Conservation (phyloP, 495 filamentous ascomycete species). For the Aspergillus olivimuriae region DNA sequence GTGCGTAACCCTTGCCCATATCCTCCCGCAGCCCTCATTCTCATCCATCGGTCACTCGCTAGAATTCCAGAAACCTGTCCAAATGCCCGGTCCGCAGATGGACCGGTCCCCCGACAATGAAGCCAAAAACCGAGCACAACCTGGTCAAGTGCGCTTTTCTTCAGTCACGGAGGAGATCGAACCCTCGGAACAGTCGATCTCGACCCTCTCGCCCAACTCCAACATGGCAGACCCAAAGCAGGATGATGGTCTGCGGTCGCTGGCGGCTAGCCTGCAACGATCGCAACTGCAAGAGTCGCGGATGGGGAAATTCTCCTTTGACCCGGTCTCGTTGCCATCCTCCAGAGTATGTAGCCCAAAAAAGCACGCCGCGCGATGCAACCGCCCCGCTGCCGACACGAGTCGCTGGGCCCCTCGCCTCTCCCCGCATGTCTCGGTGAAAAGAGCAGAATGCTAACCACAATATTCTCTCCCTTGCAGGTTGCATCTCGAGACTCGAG, state of each 20-base stretch:
- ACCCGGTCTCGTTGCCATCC: constrained; percentile 78
- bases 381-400: background rate
- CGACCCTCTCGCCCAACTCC: constrained; percentile 26
- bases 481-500: constrained; percentile 44
- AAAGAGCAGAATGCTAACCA: constrained; percentile 11
- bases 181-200: constrained; percentile 36
- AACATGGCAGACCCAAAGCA: constrained; percentile 25
- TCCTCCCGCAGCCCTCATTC: constrained; percentile 9
- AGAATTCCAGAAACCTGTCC: constrained; percentile 16
- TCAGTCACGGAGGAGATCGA: constrained; percentile 74
- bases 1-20: constrained; percentile 25
- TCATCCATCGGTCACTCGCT: constrained; percentile 13
- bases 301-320: constrained; percentile 80
- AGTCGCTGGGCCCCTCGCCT: background rate
- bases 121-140: constrained; percentile 28
- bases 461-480: constrained; percentile 17
- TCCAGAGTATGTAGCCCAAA: constrained; percentile 61
- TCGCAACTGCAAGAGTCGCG: constrained; percentile 71
- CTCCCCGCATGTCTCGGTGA: constrained; percentile 7
- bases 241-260: constrained; percentile 60
- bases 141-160: constrained; percentile 69
- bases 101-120: constrained; percentile 24
- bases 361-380: background rate
- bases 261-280: constrained; percentile 65
- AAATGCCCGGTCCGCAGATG: constrained; percentile 19